Conservation (phyloP, 164 flowering plant genomes). For the Chimonanthus praecox region DNA sequence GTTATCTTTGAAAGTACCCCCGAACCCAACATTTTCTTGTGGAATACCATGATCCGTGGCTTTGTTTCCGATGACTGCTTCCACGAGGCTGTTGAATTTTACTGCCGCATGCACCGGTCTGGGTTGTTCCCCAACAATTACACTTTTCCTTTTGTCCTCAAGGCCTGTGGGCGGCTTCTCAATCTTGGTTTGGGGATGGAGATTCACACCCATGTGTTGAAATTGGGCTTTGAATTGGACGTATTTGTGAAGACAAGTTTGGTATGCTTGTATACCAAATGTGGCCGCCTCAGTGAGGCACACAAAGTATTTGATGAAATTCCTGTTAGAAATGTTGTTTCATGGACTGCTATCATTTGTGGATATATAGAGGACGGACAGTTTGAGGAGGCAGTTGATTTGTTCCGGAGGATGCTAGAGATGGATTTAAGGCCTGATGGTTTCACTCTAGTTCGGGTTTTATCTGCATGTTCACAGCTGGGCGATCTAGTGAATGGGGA, state of each 20-base stretch:
- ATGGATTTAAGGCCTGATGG: slow-evolving; percentile 23
- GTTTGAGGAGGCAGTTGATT: slow-evolving; percentile 20
- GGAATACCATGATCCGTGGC: slow-evolving; percentile 32
- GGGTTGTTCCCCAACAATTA: slow-evolving; percentile 25
- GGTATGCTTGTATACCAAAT: slow-evolving; percentile 20
- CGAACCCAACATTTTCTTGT: slow-evolving; percentile 26
- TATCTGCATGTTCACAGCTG: slow-evolving; percentile 25
- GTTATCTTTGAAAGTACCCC: slow-evolving; percentile 10
- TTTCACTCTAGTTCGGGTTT: slow-evolving; percentile 25
- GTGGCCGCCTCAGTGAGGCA: slow-evolving; percentile 15
- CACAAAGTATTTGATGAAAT: slow-evolving; percentile 25
- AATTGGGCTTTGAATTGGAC: slow-evolving; percentile 26
- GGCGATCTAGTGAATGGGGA: slow-evolving; percentile 25
- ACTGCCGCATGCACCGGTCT: slow-evolving; percentile 13
- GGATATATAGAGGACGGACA: slow-evolving; percentile 17
- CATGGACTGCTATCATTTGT: slow-evolving; percentile 31
- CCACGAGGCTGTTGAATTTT: slow-evolving; percentile 18
- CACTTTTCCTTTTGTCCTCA: slow-evolving; percentile 32
- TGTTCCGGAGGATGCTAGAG: slow-evolving; percentile 15
- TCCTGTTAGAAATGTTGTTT: slow-evolving; percentile 21
- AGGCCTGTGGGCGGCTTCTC: slow-evolving; percentile 21
- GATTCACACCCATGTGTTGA: slow-evolving; percentile 25
- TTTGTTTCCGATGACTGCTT: slow-evolving; percentile 20
- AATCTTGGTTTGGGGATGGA: slow-evolving; percentile 15
- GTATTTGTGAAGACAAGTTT: slow-evolving; percentile 28